Conservation (phyloP, 768 basidiomycete species). For the Kwoniella mangroviensis region DNA sequence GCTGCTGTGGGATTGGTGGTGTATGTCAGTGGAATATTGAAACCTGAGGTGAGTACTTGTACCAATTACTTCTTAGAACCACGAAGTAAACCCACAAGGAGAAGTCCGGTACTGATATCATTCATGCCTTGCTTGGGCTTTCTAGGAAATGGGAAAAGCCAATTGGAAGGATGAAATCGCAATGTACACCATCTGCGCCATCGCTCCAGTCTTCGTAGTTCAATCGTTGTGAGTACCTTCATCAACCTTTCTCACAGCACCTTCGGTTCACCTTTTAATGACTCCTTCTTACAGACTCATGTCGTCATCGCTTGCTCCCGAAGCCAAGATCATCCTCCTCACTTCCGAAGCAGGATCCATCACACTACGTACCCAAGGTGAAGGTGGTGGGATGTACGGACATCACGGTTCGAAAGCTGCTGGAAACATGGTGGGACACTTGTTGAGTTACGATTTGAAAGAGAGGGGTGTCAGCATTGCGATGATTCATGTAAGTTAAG, state of each 20-base stretch:
- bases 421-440: slow-evolving; percentile 62
- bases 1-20: slow-evolving; percentile 58
- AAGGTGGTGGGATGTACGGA: slow-evolving; percentile 63
- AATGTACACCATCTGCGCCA: slow-evolving; percentile 62
- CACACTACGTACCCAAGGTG: slow-evolving; percentile 59
- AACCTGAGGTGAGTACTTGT: slow-evolving; percentile 57
- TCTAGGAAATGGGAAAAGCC: slow-evolving; percentile 58
- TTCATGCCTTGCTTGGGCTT: not conserved
- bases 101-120: no score
- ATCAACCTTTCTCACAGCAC: no score
- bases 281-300: slow-evolving; percentile 24
- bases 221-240: slow-evolving; percentile 30
- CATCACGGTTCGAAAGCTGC: slow-evolving; percentile 64
- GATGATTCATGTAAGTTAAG: slow-evolving; percentile 61
- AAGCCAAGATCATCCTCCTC: slow-evolving; percentile 61
- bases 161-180: slow-evolving; percentile 60
- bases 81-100: no score
- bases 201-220: slow-evolving; percentile 58
- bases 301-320: slow-evolving; percentile 44
- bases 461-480: slow-evolving; percentile 59
- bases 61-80: no score
- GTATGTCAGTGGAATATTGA: slow-evolving; percentile 60
- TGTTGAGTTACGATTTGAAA: slow-evolving; percentile 60
- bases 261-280: not conserved
- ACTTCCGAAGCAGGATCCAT: slow-evolving; percentile 63